These are phyloP conservation scores for Penicillium angulare DNA, from an alignment of 495 filamentous ascomycete species.

Conservation along the genomic window DNA sequence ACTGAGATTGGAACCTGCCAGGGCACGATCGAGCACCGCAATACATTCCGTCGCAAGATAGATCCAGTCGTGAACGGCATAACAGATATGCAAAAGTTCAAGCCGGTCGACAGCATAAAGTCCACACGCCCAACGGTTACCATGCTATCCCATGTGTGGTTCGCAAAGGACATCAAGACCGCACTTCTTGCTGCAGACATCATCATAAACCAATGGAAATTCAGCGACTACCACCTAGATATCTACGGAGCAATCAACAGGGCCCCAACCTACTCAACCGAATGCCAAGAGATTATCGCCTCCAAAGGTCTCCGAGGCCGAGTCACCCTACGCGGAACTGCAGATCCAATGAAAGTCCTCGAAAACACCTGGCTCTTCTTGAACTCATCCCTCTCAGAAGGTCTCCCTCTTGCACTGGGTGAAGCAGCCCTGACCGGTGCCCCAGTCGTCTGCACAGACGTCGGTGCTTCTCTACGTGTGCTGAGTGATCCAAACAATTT, in stretches of 20 bases:
- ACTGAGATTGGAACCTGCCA: conserved; percentile 61
- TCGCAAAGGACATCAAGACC: conserved; percentile 65
- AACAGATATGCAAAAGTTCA: conserved; percentile 62
- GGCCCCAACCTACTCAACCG: conserved; percentile 57
- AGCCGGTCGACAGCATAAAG: conserved; percentile 57
- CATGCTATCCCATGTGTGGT: conserved; percentile 65
- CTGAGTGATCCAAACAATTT: conserved; percentile 60
- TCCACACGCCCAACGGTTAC: conserved; percentile 58
- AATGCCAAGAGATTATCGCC: conserved; percentile 61
- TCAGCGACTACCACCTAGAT: conserved; percentile 60
- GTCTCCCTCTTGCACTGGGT: conserved; percentile 62
- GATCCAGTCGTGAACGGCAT: conserved; percentile 70
- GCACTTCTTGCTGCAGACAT: conserved; percentile 62
- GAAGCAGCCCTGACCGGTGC: conserved; percentile 64
- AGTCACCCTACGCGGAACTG: conserved; percentile 56
- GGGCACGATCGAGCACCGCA: conserved; percentile 57
- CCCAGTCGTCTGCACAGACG: conserved; percentile 64
- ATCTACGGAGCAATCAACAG: conserved; percentile 64
- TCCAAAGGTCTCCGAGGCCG: conserved; percentile 54
- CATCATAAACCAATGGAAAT: conserved; percentile 66
- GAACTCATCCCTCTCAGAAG: conserved; percentile 66
- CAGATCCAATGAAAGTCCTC: conserved; percentile 56
- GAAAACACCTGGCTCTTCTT: conserved; percentile 65
- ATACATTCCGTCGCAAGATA: conserved; percentile 59
- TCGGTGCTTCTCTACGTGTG: conserved; percentile 61